Evolutionary conservation across 2,329 filamentous ascomycete genomes (phyloP).

Genomic region (Cordyceps militaris): DNA sequence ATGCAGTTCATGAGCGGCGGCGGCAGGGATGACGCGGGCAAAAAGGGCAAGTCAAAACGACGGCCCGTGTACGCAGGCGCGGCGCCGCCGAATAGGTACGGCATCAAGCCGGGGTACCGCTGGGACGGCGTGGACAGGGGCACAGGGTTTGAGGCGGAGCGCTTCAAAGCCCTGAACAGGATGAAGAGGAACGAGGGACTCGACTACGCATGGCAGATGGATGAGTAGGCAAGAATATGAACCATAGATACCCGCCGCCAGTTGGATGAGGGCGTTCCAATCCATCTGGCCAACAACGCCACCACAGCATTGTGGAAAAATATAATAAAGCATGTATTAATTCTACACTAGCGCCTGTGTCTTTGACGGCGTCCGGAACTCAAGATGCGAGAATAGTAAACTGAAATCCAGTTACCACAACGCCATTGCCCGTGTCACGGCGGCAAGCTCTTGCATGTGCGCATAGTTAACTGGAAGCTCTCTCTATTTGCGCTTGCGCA

Average conservation of each 20-base stretch:
- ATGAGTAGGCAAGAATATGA: conserved; percentile 53
- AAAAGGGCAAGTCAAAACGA: conserved; percentile 30
- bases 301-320: not conserved
- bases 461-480: not conserved
- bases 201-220: conserved; percentile 95
- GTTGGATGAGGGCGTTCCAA: not conserved
- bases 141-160: conserved; percentile 88
- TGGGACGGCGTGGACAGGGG: conserved; percentile 96
- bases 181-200: conserved; percentile 69
- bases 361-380: not conserved
- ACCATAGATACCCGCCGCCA: conserved; percentile 7
- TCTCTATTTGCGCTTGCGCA: conserved; percentile 27
- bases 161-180: conserved; percentile 81
- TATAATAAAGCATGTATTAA: not conserved
- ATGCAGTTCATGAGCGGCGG: conserved; percentile 58
- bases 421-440: not conserved
- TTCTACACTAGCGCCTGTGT: not conserved
- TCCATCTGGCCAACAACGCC: not conserved
- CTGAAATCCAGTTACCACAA: not conserved
- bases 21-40: conserved; percentile 33
- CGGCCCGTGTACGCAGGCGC: conserved; percentile 71
- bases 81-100: conserved; percentile 85
- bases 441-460: not conserved
- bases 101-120: conserved; percentile 81
- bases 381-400: not conserved